These are phyloP conservation scores for Globisporangium paddicum DNA, from an alignment of 352 stramenopile genomes.

Conservation along the genomic window DNA sequence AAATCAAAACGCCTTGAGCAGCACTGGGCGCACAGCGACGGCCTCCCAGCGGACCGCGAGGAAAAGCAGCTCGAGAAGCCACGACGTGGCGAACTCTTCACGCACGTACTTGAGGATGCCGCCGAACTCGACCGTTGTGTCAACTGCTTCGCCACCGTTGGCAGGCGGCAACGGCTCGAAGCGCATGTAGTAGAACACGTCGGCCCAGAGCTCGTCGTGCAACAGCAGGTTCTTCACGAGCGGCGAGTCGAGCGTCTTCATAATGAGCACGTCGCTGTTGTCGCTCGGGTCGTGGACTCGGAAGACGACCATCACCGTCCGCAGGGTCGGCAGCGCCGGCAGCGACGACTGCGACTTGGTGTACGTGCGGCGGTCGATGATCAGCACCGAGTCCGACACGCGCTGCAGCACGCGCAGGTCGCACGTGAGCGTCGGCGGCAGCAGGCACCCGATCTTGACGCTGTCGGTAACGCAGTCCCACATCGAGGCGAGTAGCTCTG, in stretches of 20 bases:
- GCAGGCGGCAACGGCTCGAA: constrained; percentile 16
- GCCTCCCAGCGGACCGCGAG: constrained; percentile 55
- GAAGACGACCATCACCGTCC: constrained; percentile 49
- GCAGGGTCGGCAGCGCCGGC: constrained; percentile 18
- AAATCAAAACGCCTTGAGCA: constrained; percentile 36
- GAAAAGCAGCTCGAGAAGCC: constrained; percentile 56
- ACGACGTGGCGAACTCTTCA: constrained; percentile 39
- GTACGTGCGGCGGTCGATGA: constrained; percentile 46
- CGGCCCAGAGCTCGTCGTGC: constrained; percentile 45
- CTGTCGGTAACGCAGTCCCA: constrained; percentile 41
- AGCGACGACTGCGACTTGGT: neutral
- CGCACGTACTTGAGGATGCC: constrained; percentile 45
- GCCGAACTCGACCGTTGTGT: constrained; percentile 31
- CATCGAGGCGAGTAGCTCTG: constrained; percentile 22
- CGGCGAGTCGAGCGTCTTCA: constrained; percentile 60
- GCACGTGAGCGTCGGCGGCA: constrained; percentile 31
- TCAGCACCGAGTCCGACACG: constrained; percentile 31
- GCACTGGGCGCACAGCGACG: constrained; percentile 32
- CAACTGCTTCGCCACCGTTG: constrained; percentile 1
- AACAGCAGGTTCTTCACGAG: constrained; percentile 35
- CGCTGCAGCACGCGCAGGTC: constrained; percentile 40
- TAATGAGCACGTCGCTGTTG: constrained; percentile 31
- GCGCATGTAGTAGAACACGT: constrained; percentile 68
- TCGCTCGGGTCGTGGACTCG: constrained; percentile 17
- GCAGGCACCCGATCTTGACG: constrained; percentile 23